A percentile compares a stretch with the other conserved stretches of the same genome.
phyloP scores from a whole-genome alignment of 2,329 filamentous ascomycete genomes.

The Geosmithia flava region DNA sequence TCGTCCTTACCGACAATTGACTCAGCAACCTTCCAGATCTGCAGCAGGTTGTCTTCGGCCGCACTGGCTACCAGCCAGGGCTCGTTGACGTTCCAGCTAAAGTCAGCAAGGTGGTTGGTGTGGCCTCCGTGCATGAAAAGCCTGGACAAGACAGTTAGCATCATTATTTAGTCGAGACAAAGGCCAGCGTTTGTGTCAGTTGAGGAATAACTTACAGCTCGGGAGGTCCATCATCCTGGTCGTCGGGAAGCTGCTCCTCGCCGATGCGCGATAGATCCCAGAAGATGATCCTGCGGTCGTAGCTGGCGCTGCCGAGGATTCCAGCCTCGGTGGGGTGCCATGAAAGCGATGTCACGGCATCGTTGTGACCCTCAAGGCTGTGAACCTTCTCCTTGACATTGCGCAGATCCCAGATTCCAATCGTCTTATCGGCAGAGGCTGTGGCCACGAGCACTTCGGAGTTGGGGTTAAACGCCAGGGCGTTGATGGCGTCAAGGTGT shows the following conservation, averaged over 20 bases:
- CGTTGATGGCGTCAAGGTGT: slow-evolving; percentile 88
- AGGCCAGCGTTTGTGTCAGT: not conserved
- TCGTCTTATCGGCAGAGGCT: slow-evolving; percentile 87
- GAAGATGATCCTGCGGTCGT: slow-evolving; percentile 87
- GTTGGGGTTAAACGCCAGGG: slow-evolving; percentile 85
- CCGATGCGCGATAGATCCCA: slow-evolving; percentile 91
- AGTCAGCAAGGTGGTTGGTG: slow-evolving; percentile 92
- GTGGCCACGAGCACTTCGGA: slow-evolving; percentile 87
- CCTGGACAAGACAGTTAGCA: slow-evolving; percentile 26
- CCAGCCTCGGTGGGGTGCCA: slow-evolving; percentile 91
- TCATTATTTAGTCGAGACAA: not conserved
- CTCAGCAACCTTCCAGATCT: slow-evolving; percentile 84
- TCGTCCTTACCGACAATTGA: slow-evolving; percentile 70
- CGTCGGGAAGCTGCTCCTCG: slow-evolving; percentile 88
- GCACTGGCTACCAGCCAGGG: slow-evolving; percentile 94
- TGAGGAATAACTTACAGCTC: slow-evolving; percentile 57
- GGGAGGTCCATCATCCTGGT: slow-evolving; percentile 86
- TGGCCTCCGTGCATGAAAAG: slow-evolving; percentile 99
- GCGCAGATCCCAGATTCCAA: slow-evolving; percentile 89
- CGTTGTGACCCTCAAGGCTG: slow-evolving; percentile 75
- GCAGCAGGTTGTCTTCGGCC: slow-evolving; percentile 91
- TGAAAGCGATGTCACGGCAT: slow-evolving; percentile 80
- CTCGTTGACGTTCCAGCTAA: slow-evolving; percentile 95
- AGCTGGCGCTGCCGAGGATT: slow-evolving; percentile 81
- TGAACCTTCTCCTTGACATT: slow-evolving; percentile 86